A percentile compares a stretch with the other conserved stretches of the same genome.
phyloP scores from a whole-genome alignment of 345 rosid species.

The Ailanthus altissimus region DNA sequence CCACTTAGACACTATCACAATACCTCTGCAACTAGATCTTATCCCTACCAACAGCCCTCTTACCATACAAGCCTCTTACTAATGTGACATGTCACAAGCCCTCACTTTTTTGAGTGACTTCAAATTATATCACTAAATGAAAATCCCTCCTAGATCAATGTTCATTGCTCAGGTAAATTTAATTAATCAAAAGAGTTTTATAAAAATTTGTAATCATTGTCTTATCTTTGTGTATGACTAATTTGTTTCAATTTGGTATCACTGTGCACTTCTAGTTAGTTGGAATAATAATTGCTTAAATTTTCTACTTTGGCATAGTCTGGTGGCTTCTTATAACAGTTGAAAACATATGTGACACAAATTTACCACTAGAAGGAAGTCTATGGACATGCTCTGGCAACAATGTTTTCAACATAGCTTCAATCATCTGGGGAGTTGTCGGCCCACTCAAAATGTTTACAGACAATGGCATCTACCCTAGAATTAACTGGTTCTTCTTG shows the following conservation, averaged over 20 bases:
- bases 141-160: slow-evolving; percentile 61
- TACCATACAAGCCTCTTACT: slow-evolving; percentile 51
- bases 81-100: slow-evolving; percentile 44
- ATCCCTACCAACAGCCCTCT: too few species aligned
- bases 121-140: slow-evolving; percentile 63
- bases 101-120: slow-evolving; percentile 38
- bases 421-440: slow-evolving; percentile 62
- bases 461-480: slow-evolving; percentile 38
- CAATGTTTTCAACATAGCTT: slow-evolving; percentile 50
- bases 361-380: slow-evolving; percentile 37
- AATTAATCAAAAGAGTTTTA: not conserved
- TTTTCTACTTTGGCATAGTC: slow-evolving; percentile 42
- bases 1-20: too few species aligned
- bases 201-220: not conserved
- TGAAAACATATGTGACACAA: slow-evolving; percentile 37
- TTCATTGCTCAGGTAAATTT: slow-evolving; percentile 47
- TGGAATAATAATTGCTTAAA: slow-evolving; percentile 45
- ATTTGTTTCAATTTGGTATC: not conserved
- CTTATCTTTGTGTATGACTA: not conserved
- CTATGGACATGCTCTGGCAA: slow-evolving; percentile 58
- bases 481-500: slow-evolving; percentile 56
- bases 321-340: slow-evolving; percentile 50
- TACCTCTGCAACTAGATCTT: too few species aligned
- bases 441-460: slow-evolving; percentile 55
- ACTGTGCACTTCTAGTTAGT: slow-evolving; percentile 23